Conservation (phyloP, 331 rosid genomes). For the Stylosanthes scabra region DNA sequence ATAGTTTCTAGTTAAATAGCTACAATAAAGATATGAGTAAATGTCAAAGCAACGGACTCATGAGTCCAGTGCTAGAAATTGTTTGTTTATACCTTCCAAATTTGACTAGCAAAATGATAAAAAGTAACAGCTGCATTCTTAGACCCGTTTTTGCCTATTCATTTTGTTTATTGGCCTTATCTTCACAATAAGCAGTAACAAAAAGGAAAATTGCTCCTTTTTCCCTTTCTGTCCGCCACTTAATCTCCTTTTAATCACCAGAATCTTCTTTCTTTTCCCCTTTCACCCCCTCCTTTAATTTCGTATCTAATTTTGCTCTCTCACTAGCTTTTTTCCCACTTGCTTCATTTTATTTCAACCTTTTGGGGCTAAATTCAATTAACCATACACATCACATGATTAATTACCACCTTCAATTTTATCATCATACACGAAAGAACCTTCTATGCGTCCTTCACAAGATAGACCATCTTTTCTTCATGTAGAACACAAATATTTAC, state of each 20-base stretch:
- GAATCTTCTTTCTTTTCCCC: not conserved
- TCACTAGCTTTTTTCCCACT: not conserved
- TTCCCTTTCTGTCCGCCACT: constrained; percentile 6
- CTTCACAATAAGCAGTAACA: not conserved
- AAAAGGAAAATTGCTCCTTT: not conserved
- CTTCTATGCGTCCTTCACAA: not conserved
- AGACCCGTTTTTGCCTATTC: not conserved
- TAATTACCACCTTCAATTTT: not conserved
- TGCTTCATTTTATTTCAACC: too few species aligned
- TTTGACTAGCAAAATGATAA: not conserved
- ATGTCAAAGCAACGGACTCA: not conserved
- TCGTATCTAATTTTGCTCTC: not conserved
- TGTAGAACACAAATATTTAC: too few species aligned
- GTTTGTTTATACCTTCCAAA: not conserved
- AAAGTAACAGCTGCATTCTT: not conserved
- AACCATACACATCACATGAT: not conserved
- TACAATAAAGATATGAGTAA: not conserved
- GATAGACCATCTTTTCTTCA: too few species aligned
- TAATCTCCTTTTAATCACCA: not conserved
- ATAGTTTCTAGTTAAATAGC: too few species aligned
- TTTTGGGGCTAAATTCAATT: not conserved
- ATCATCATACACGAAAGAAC: not conserved
- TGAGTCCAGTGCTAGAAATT: not conserved
- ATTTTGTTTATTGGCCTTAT: not conserved
- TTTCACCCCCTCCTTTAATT: not conserved